Evolutionary conservation across 495 filamentous ascomycete genomes (phyloP).

Genomic region (Trichoderma gamsii): DNA sequence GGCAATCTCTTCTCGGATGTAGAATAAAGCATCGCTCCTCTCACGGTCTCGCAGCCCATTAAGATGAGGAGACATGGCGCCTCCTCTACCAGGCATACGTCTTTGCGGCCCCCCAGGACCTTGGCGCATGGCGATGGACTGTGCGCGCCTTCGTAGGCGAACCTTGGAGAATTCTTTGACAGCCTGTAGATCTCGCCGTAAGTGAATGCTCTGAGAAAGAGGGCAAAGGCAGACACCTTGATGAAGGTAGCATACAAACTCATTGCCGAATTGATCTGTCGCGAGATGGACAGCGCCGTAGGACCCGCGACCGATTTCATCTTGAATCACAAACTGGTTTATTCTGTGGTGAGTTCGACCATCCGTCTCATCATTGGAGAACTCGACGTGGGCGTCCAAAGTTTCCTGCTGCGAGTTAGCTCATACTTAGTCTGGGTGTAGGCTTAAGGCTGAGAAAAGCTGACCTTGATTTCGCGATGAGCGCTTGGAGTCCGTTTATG

Average conservation of each 20-base stretch:
- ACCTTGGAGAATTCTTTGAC: conserved; percentile 98
- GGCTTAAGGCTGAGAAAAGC: neutral
- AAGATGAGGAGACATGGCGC: neutral
- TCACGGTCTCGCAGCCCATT: conserved; percentile 40
- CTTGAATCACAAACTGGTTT: conserved; percentile 90
- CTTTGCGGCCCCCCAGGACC: conserved; percentile 40
- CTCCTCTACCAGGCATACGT: conserved; percentile 37
- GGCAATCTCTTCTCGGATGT: conserved; percentile 95
- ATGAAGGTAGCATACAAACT: conserved; percentile 65
- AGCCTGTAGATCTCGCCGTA: conserved; percentile 49
- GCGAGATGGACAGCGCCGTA: conserved; percentile 93
- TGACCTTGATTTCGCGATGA: conserved; percentile 65
- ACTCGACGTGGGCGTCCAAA: conserved; percentile 80
- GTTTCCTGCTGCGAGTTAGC: conserved; percentile 62
- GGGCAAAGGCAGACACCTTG: neutral
- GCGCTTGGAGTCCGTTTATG: conserved; percentile 66
- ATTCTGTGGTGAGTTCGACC: conserved; percentile 68
- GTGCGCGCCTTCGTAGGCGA: conserved; percentile 81
- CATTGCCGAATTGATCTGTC: conserved; percentile 80
- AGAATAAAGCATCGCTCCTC: conserved; percentile 69
- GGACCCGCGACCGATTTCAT: conserved; percentile 92
- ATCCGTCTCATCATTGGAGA: conserved; percentile 78
- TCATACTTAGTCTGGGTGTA: neutral
- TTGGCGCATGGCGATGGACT: conserved; percentile 78
- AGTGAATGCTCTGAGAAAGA: neutral